Evolutionary conservation across 202 grass and related monocot species (phyloP).

Genomic region (Bolboschoenoplectus hybrid): DNA sequence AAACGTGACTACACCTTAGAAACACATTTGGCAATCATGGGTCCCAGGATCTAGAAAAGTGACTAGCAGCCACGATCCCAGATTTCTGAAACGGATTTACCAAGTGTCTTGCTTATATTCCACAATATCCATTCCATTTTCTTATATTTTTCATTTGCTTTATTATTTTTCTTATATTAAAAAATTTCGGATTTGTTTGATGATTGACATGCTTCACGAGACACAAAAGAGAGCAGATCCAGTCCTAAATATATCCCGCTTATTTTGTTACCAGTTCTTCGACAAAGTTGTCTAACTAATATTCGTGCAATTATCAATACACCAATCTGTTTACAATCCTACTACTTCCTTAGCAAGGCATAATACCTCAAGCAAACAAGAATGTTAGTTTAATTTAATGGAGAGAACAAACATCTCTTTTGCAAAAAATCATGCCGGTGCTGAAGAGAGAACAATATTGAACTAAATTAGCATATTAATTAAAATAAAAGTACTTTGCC

Average conservation of each 20-base stretch:
- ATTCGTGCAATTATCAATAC: neutral
- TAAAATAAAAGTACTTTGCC: neutral
- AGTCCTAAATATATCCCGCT: neutral
- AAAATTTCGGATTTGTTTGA: too few species aligned
- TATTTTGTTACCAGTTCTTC: neutral
- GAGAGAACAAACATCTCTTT: neutral
- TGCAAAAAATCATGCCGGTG: neutral
- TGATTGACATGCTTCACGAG: too few species aligned
- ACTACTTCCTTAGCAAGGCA: neutral
- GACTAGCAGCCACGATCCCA: too few species aligned
- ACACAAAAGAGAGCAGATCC: too few species aligned
- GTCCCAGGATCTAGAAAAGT: too few species aligned
- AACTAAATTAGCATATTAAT: neutral
- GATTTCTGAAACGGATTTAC: too few species aligned
- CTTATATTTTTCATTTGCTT: too few species aligned
- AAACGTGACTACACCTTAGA: too few species aligned
- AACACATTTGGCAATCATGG: too few species aligned
- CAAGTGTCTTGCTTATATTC: too few species aligned
- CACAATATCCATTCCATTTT: too few species aligned
- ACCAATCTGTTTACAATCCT: neutral
- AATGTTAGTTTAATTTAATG: conserved; percentile 1
- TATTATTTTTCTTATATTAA: too few species aligned
- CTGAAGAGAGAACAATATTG: neutral
- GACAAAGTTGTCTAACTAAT: neutral
- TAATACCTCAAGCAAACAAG: conserved; percentile 7